Evolutionary conservation across 768 basidiomycete genomes (phyloP).

Genomic region (Leccinum disarticulatum): DNA sequence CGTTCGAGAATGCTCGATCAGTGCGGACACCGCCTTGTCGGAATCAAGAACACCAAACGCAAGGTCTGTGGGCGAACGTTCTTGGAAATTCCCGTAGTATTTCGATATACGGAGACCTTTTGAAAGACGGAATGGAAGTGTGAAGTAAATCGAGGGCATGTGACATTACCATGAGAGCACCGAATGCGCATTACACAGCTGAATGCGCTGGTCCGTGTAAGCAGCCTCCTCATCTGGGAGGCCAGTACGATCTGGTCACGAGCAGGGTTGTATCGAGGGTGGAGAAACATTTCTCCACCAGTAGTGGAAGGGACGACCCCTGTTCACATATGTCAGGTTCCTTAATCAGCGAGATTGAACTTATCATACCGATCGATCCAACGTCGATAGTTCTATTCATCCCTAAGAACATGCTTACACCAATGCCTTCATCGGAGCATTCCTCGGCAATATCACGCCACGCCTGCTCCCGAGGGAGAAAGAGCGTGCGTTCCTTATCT

Average conservation of each 20-base stretch:
- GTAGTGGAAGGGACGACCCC: conserved; percentile 69
- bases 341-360: conserved; percentile 1
- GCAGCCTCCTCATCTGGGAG: conserved; percentile 74
- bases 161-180: conserved; percentile 70
- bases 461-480: conserved; percentile 67
- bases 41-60: conserved; percentile 79
- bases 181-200: conserved; percentile 81
- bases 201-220: conserved; percentile 72
- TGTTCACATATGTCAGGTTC: conserved; percentile 25
- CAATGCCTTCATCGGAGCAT: conserved; percentile 86
- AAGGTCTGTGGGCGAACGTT: conserved; percentile 67
- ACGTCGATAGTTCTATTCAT: conserved; percentile 81
- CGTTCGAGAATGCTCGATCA: conserved; percentile 68
- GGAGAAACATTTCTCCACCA: conserved; percentile 90
- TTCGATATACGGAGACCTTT: conserved; percentile 62
- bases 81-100: conserved; percentile 74
- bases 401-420: conserved; percentile 86
- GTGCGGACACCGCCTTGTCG: conserved; percentile 73
- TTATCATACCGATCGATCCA: conserved; percentile 70
- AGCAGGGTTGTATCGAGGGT: conserved; percentile 79
- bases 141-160: conserved; percentile 7
- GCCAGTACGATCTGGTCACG: conserved; percentile 64
- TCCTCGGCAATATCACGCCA: conserved; percentile 89
- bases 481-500: conserved; percentile 83
- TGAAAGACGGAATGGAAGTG: conserved; percentile 5